Percentiles rank a stretch among this genome's conserved stretches.
Evolutionary conservation across 768 basidiomycete species (phyloP).

Genomic region (Mycena maculata): DNA sequence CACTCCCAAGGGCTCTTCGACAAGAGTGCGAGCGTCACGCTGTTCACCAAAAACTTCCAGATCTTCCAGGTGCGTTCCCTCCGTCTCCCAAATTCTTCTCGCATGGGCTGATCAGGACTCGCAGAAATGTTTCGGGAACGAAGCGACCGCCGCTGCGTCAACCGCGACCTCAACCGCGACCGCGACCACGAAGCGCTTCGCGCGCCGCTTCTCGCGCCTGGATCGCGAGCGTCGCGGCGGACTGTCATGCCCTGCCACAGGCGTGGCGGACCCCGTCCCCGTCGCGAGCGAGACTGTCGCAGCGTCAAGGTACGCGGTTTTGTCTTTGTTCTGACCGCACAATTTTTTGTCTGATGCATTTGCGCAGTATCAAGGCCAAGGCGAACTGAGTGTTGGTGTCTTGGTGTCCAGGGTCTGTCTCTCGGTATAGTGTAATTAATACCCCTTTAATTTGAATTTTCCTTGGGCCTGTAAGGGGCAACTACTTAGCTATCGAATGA

Average conservation of each 20-base stretch:
- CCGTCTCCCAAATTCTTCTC: background rate
- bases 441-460: too few relatives aligned
- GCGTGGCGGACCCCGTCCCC: background rate
- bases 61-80: constrained; percentile 33
- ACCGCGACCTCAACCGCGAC: background rate
- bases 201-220: background rate
- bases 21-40: constrained; percentile 4
- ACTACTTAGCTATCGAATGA: too few relatives aligned
- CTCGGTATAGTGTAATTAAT: too few relatives aligned
- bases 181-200: background rate
- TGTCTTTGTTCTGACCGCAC: background rate
- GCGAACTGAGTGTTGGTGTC: too few relatives aligned
- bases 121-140: constrained; percentile 23
- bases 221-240: background rate
- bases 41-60: constrained; percentile 37
- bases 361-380: too few relatives aligned
- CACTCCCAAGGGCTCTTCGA: constrained; percentile 31
- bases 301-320: background rate
- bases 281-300: background rate
- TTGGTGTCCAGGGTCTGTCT: too few relatives aligned
- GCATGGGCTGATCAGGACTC: background rate
- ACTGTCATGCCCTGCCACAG: background rate
- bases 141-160: background rate
- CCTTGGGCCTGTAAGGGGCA: too few relatives aligned
- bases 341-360: too few relatives aligned